Evolutionary conservation across 768 basidiomycete genomes (phyloP).

Genomic region (Antrodiella citrinella): DNA sequence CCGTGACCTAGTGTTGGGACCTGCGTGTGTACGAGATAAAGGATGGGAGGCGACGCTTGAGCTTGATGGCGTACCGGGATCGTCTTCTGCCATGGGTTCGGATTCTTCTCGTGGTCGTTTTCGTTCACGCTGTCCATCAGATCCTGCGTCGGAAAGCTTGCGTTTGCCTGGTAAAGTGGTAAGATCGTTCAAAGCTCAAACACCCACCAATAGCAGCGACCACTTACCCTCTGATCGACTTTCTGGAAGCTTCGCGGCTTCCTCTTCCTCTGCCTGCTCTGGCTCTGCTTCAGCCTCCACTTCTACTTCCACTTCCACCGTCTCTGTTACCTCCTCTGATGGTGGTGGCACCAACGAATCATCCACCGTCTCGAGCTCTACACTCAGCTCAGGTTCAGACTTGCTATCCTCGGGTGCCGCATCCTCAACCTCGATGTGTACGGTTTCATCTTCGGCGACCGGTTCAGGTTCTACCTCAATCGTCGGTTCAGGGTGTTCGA

Average conservation of each 20-base stretch:
- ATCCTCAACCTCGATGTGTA: not conserved
- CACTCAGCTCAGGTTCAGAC: not conserved
- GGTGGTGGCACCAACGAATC: not conserved
- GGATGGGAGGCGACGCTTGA: too few relatives aligned
- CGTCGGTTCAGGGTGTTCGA: not conserved
- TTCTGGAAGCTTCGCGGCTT: not conserved
- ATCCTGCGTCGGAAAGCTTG: conserved; percentile 48
- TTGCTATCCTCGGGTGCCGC: not conserved
- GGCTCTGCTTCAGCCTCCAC: not conserved
- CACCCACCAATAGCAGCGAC: too few relatives aligned
- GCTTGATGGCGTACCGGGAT: conserved; percentile 31
- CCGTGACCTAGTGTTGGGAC: conserved; percentile 11
- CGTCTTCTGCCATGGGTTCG: conserved; percentile 59
- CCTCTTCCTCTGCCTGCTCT: conserved; percentile 1
- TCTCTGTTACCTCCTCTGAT: too few relatives aligned
- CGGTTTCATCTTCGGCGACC: not conserved
- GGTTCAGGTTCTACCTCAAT: not conserved
- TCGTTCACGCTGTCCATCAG: conserved; percentile 37
- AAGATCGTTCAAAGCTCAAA: too few relatives aligned
- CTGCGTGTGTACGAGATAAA: too few relatives aligned
- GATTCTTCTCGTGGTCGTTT: conserved; percentile 64
- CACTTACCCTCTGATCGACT: not conserved
- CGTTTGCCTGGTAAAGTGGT: conserved; percentile 59
- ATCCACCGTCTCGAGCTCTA: not conserved
- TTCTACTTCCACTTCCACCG: not conserved